Evolutionary conservation across 768 basidiomycete genomes (phyloP).

Genomic region (Tylopilus subfusipes): DNA sequence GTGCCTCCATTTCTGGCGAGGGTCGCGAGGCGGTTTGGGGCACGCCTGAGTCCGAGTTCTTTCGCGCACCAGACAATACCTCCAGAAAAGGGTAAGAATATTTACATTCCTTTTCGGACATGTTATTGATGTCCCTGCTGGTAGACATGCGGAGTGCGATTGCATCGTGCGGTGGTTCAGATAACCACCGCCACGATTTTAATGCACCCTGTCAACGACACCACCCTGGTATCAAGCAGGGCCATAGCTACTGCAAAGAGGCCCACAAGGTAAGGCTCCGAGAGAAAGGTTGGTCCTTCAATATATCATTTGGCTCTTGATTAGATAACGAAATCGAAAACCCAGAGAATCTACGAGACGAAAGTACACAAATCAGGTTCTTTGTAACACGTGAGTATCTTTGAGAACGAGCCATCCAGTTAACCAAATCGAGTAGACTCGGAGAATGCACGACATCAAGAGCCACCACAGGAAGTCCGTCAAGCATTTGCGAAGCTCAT

Average conservation of each 20-base stretch:
- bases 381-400: conserved; percentile 12
- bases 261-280: conserved; percentile 1
- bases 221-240: neutral
- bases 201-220: neutral
- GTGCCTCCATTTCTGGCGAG: neutral
- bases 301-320: neutral
- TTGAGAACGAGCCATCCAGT: no score
- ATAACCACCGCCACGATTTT: neutral
- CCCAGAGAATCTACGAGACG: neutral
- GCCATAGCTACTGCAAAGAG: conserved; percentile 4
- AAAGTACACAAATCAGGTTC: conserved; percentile 2
- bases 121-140: neutral
- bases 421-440: neutral
- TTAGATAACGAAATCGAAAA: neutral
- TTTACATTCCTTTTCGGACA: neutral
- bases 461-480: neutral
- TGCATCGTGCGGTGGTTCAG: neutral
- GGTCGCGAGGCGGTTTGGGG: neutral
- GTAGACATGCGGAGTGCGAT: conserved; percentile 1
- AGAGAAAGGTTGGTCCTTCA: neutral
- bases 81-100: neutral
- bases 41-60: neutral
- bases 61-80: neutral
- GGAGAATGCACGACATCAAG: neutral
- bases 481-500: conserved; percentile 4